Conservation (phyloP, 2,329 filamentous ascomycete genomes). For the Thermochaetoides dissita region DNA sequence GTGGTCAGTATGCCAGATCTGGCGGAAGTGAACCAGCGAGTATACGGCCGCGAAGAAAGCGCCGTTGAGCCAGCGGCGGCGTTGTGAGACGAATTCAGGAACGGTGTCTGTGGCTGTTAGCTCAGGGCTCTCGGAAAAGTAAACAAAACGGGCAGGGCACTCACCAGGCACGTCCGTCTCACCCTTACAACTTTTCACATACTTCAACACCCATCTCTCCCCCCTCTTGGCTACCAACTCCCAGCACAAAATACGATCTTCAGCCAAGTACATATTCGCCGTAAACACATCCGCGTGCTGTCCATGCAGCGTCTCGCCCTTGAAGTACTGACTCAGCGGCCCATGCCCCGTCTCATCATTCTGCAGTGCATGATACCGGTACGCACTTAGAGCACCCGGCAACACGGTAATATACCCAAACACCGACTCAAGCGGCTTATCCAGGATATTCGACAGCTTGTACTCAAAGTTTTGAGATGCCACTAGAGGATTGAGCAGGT, state of each 20-base stretch:
- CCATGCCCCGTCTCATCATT: conserved; percentile 94
- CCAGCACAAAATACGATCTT: conserved; percentile 84
- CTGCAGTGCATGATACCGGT: conserved; percentile 88
- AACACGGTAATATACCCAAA: conserved; percentile 98
- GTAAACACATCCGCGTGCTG: conserved; percentile 95
- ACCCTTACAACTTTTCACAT: conserved; percentile 89
- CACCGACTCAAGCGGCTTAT: conserved; percentile 91
- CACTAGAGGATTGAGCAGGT: conserved; percentile 83
- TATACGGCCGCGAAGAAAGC: conserved; percentile 98
- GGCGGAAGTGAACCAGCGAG: conserved; percentile 85
- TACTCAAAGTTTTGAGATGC: conserved; percentile 99
- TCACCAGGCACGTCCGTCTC: conserved; percentile 95
- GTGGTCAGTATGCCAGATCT: conserved; percentile 89
- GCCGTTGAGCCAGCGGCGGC: conserved; percentile 92
- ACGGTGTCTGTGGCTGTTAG: conserved; percentile 54
- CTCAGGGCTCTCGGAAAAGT: neutral
- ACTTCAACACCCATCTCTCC: conserved; percentile 95
- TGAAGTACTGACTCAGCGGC: conserved; percentile 95
- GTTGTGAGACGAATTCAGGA: conserved; percentile 93
- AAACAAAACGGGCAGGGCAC: conserved; percentile 17
- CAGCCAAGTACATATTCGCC: conserved; percentile 87
- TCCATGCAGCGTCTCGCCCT: conserved; percentile 91
- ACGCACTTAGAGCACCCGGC: conserved; percentile 86
- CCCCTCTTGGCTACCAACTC: conserved; percentile 90
- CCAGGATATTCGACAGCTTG: conserved; percentile 98